Conservation (phyloP, 208 protist species). For the Porcisia deanei region DNA sequence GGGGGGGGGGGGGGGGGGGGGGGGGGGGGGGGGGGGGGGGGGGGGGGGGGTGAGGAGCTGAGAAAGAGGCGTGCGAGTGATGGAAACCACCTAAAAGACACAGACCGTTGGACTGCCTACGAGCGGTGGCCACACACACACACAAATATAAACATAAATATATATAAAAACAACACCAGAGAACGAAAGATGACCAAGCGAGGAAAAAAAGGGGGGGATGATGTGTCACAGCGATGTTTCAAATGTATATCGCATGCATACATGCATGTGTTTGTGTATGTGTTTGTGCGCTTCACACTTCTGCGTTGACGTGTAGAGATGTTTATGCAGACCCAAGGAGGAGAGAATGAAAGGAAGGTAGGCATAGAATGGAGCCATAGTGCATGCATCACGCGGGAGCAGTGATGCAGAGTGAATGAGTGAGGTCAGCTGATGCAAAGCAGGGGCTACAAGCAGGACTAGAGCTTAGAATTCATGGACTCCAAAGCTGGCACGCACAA, state of each 20-base stretch:
- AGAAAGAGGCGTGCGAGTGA: too few species aligned
- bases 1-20: not conserved
- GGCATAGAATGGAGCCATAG: not conserved
- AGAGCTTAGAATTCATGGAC: not conserved
- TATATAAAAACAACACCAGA: not conserved
- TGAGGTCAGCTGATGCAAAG: not conserved
- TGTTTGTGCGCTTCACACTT: not conserved
- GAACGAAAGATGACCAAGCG: not conserved
- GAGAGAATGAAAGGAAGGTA: not conserved
- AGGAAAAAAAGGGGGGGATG: not conserved
- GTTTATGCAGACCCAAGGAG: not conserved
- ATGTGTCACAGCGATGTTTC: not conserved
- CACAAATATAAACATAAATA: not conserved
- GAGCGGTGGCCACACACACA: not conserved
- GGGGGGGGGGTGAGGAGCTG: not conserved
- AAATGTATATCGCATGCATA: not conserved
- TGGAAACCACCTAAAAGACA: not conserved
- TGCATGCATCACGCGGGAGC: not conserved
- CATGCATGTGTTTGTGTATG: not conserved
- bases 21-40: too few species aligned
- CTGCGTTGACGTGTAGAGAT: not conserved
- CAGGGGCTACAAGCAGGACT: not conserved
- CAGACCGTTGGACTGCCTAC: too few species aligned
- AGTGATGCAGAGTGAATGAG: not conserved
- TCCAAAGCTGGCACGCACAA: not conserved